Evolutionary conservation across 1,284 basidiomycete genomes (phyloP).

Genomic region (Ceratobasidium sp.): DNA sequence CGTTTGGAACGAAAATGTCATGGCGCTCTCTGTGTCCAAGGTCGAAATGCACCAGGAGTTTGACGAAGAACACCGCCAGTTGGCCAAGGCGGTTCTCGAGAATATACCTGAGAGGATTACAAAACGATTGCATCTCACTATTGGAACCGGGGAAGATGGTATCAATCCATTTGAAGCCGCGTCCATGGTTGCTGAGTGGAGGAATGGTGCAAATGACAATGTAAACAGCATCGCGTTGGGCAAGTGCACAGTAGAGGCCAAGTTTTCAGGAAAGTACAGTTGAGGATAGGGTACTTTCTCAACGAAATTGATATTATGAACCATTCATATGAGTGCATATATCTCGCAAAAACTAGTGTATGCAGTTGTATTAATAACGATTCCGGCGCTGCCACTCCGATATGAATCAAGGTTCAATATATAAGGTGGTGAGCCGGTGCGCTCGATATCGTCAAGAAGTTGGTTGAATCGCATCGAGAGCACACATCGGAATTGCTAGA

Average conservation of each 20-base stretch:
- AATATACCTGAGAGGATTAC: slow-evolving; percentile 58
- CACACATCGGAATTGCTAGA: too few species aligned
- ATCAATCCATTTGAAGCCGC: slow-evolving; percentile 76
- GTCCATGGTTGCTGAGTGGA: slow-evolving; percentile 65
- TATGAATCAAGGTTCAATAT: too few species aligned
- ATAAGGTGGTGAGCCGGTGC: too few species aligned
- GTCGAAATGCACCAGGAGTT: slow-evolving; percentile 54
- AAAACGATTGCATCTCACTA: slow-evolving; percentile 79
- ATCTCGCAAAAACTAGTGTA: too few species aligned
- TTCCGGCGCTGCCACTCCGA: too few species aligned
- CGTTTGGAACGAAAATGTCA: slow-evolving; percentile 78
- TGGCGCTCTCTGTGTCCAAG: slow-evolving; percentile 73
- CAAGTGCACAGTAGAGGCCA: slow-evolving; percentile 5
- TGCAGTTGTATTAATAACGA: too few species aligned
- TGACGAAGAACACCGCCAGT: slow-evolving; percentile 52
- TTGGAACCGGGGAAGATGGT: slow-evolving; percentile 68
- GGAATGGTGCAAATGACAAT: slow-evolving; percentile 49
- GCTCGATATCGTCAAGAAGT: too few species aligned
- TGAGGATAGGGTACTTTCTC: slow-evolving; percentile 2
- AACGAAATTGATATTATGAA: background rate
- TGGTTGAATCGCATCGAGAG: too few species aligned
- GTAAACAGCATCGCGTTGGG: background rate
- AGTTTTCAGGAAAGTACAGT: slow-evolving; percentile 15
- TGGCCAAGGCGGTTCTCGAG: slow-evolving; percentile 56
- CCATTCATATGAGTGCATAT: background rate